Evolutionary conservation across 805 yeast genomes (phyloP).

Genomic region (Kluyveromyces siamensis): DNA sequence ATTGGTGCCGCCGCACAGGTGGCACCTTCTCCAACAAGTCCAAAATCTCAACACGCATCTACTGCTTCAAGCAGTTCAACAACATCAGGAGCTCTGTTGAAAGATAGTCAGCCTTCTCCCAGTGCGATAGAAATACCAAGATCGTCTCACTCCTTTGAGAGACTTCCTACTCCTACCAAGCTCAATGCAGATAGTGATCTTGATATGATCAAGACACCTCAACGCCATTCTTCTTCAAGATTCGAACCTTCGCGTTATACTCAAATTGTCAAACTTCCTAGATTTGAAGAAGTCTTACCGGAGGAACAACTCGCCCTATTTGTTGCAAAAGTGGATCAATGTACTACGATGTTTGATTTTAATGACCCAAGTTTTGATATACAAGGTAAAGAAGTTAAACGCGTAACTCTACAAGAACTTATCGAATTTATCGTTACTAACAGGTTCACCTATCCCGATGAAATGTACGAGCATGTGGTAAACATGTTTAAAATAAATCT

Average conservation of each 20-base stretch:
- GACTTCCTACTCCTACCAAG: constrained; percentile 51
- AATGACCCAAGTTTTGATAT: constrained; percentile 87
- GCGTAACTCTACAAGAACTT: constrained; percentile 79
- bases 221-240: constrained; percentile 85
- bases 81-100: constrained; percentile 9
- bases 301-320: constrained; percentile 69
- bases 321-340: constrained; percentile 83
- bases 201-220: constrained; percentile 77
- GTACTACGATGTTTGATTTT: constrained; percentile 90
- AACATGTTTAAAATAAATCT: constrained; percentile 83
- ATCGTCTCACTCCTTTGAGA: constrained; percentile 45
- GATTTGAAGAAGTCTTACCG: constrained; percentile 79
- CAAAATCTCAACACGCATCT: constrained; percentile 8
- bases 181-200: constrained; percentile 51
- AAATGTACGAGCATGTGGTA: constrained; percentile 81
- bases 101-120: constrained; percentile 15
- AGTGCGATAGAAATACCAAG: constrained; percentile 28
- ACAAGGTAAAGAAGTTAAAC: constrained; percentile 85
- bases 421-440: constrained; percentile 79
- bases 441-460: constrained; percentile 80
- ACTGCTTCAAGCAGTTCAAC: constrained; percentile 6
- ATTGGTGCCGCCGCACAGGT: constrained; percentile 21
- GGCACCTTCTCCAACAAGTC: constrained; percentile 12
- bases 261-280: constrained; percentile 67
- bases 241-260: constrained; percentile 70